These are phyloP conservation scores for Penicillium lividum DNA, from an alignment of 495 filamentous ascomycete species.

Conservation along the genomic window DNA sequence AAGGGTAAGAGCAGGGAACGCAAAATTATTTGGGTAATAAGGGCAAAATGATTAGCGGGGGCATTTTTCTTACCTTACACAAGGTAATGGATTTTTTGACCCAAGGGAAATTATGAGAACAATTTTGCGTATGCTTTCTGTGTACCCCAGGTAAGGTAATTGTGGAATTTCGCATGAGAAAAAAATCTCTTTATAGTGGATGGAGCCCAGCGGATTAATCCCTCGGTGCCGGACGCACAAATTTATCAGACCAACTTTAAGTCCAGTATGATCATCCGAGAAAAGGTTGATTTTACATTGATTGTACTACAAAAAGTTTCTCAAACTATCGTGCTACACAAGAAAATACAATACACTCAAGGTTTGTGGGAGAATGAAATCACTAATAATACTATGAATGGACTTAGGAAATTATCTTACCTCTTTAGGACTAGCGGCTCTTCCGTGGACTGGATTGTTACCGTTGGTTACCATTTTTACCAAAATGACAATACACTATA, in stretches of 20 bases:
- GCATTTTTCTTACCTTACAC: constrained; percentile 9
- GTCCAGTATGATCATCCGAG: too few relatives aligned
- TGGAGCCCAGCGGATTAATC: constrained; percentile 17
- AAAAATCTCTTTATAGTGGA: constrained; percentile 11
- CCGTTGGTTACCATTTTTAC: not conserved
- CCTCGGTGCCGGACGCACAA: constrained; percentile 17
- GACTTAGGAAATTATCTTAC: not conserved
- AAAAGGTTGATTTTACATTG: not conserved
- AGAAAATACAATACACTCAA: not conserved
- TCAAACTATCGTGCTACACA: not conserved
- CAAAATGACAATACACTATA: not conserved
- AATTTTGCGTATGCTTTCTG: constrained; percentile 5
- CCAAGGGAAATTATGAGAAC: not conserved
- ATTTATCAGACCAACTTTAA: not conserved
- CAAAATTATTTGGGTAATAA: constrained; percentile 31
- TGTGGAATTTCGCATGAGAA: constrained; percentile 25
- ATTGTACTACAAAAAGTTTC: not conserved
- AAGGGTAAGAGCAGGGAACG: constrained; percentile 26
- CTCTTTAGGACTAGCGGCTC: constrained; percentile 2
- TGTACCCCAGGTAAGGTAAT: constrained; percentile 11
- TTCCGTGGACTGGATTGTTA: not conserved
- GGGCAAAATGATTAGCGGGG: constrained; percentile 28
- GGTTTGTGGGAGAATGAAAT: not conserved
- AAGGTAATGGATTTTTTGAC: not conserved
- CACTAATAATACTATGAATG: not conserved